A percentile compares a stretch with the other conserved stretches of the same genome.
Conservation (phyloP, 108 stramenopile species). For the Skeletonema tropicum region DNA sequence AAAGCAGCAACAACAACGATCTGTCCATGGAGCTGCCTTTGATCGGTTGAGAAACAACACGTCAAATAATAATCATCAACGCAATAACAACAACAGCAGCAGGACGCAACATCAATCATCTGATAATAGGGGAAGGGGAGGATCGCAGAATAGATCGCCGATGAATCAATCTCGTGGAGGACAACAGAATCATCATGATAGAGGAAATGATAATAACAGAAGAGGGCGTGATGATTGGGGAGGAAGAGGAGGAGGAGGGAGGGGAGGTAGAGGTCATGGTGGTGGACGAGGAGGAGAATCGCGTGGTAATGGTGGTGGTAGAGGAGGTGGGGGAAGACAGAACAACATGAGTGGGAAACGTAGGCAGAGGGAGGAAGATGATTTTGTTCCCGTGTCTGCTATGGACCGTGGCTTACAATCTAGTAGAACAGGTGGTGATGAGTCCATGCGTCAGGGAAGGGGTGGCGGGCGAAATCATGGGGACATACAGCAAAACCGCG, state of each 20-base stretch:
- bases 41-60: conserved; percentile 20
- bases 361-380: conserved; percentile 22
- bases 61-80: not conserved
- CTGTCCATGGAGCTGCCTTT: conserved; percentile 29
- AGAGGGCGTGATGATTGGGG: conserved; percentile 10
- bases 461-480: not conserved
- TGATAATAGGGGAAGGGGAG: conserved; percentile 11
- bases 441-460: not conserved
- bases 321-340: conserved; percentile 11
- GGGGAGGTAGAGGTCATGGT: not conserved
- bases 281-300: conserved; percentile 12
- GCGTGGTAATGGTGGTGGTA: conserved; percentile 8
- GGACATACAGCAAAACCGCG: conserved; percentile 14
- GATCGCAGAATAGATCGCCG: not conserved
- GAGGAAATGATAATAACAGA: not conserved
- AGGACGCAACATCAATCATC: not conserved
- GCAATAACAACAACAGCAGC: too few relatives aligned
- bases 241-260: conserved; percentile 17
- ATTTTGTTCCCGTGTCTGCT: conserved; percentile 12
- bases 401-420: conserved; percentile 10
- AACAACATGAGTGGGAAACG: conserved; percentile 3
- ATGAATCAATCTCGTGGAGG: conserved; percentile 13
- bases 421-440: not conserved
- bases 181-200: conserved; percentile 1
- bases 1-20: not conserved